These are phyloP conservation scores for Phialophora expanda DNA, from an alignment of 2,329 filamentous ascomycete species.

Conservation along the genomic window DNA sequence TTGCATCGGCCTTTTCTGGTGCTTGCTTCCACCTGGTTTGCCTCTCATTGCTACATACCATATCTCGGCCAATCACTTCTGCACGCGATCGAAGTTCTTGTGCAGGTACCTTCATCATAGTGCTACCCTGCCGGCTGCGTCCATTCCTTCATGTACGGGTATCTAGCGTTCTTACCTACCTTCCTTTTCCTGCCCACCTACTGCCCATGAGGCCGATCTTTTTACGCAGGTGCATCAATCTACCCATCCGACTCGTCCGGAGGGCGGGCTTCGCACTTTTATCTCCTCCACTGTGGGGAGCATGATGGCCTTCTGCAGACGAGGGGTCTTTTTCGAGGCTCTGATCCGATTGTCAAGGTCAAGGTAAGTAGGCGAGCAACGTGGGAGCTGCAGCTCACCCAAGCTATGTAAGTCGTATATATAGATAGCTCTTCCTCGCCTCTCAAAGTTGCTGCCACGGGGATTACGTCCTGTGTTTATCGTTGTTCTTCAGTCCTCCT, in stretches of 20 bases:
- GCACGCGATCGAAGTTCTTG: slow-evolving; percentile 3
- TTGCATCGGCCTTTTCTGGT: too few relatives aligned
- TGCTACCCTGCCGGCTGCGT: slow-evolving; percentile 6
- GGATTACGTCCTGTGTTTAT: background rate
- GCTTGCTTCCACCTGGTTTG: too few relatives aligned
- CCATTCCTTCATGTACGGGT: background rate
- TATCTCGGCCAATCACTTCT: slow-evolving; percentile 16
- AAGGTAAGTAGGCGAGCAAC: slow-evolving; percentile 1
- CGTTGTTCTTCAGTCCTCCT: background rate
- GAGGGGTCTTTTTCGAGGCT: background rate
- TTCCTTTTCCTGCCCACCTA: slow-evolving; percentile 6
- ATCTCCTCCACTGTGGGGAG: slow-evolving; percentile 10
- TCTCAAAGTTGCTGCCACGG: background rate
- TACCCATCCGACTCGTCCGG: slow-evolving; percentile 29
- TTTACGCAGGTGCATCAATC: slow-evolving; percentile 24
- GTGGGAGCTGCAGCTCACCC: slow-evolving; percentile 4
- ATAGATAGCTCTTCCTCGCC: slow-evolving; percentile 5
- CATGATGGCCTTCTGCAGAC: slow-evolving; percentile 12
- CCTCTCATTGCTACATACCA: background rate
- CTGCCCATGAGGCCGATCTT: background rate
- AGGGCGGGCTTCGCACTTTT: background rate
- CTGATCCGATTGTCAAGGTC: background rate
- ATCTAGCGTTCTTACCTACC: background rate
- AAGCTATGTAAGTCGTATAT: slow-evolving; percentile 17
- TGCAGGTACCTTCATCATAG: background rate